phyloP scores from a whole-genome alignment of 768 basidiomycete species.

The Lenzites betulinus region DNA sequence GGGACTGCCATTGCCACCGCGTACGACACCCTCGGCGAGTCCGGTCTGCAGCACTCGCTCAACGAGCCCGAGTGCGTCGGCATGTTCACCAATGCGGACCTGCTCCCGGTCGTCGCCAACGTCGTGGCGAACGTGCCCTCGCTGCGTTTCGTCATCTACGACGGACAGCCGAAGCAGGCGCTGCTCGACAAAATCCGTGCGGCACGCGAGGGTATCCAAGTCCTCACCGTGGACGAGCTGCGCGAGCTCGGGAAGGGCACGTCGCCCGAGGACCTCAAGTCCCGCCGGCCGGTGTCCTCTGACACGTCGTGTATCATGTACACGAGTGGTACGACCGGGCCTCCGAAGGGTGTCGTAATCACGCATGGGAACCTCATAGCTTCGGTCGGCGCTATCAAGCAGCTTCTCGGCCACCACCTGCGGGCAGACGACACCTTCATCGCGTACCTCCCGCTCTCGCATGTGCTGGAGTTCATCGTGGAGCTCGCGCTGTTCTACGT shows the following conservation, averaged over 20 bases:
- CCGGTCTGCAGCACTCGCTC: conserved; percentile 86
- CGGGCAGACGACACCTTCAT: conserved; percentile 67
- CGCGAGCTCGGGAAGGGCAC: conserved; percentile 63
- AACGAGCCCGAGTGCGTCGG: conserved; percentile 83
- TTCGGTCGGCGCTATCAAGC: conserved; percentile 79
- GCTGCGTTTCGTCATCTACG: conserved; percentile 82
- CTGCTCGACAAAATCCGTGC: conserved; percentile 61
- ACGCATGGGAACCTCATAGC: conserved; percentile 86
- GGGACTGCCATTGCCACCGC: conserved; percentile 88
- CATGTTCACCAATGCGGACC: conserved; percentile 90
- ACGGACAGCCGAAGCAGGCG: conserved; percentile 60
- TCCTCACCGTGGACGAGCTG: conserved; percentile 71
- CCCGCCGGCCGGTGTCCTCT: conserved; percentile 49
- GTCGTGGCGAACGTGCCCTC: conserved; percentile 74
- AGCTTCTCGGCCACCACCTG: conserved; percentile 68
- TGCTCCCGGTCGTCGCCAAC: conserved; percentile 75
- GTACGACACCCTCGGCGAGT: conserved; percentile 92
- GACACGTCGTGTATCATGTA: conserved; percentile 76
- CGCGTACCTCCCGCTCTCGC: conserved; percentile 91
- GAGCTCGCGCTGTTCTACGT: conserved; percentile 76
- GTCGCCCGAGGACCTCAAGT: conserved; percentile 51
- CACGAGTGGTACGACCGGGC: conserved; percentile 88
- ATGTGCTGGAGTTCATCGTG: conserved; percentile 95
- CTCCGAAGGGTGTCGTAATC: conserved; percentile 93
- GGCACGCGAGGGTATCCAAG: conserved; percentile 57